Percentiles rank a stretch among this genome's conserved stretches.
phyloP scores from a whole-genome alignment of 176 grass and related monocot genomes.

The Oryza meridionalis region DNA sequence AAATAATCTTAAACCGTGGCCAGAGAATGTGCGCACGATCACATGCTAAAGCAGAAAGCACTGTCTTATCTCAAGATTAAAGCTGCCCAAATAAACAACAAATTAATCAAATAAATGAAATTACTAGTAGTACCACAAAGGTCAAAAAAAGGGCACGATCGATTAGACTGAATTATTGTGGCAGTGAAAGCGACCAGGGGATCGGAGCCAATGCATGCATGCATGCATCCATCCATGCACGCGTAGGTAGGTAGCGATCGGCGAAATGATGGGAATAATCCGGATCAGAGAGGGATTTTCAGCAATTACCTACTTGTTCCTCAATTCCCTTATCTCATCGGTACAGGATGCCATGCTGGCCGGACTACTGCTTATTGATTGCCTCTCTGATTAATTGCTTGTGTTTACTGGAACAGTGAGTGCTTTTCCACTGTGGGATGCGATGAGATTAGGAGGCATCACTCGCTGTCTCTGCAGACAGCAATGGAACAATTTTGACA shows the following conservation, averaged over 20 bases:
- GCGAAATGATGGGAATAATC: background rate
- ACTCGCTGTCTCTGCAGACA: slow-evolving; percentile 7
- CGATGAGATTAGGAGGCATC: slow-evolving; percentile 35
- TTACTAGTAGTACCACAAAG: background rate
- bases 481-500: background rate
- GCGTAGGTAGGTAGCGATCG: background rate
- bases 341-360: slow-evolving; percentile 39
- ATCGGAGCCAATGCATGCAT: background rate
- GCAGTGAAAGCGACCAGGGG: slow-evolving; percentile 24
- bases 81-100: background rate
- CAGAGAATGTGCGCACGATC: slow-evolving; percentile 27
- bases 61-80: background rate
- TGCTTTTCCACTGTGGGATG: slow-evolving; percentile 38
- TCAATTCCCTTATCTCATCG: slow-evolving; percentile 41
- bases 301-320: slow-evolving; percentile 26
- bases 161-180: slow-evolving; percentile 17
- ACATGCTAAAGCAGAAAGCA: background rate
- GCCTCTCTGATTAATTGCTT: background rate
- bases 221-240: background rate
- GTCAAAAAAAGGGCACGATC: slow-evolving; percentile 15
- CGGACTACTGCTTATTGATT: background rate
- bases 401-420: background rate
- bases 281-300: background rate
- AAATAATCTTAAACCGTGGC: slow-evolving; percentile 28
- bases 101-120: background rate